phyloP scores from a whole-genome alignment of 164 flowering plant species.

The Umbellularia californica region DNA sequence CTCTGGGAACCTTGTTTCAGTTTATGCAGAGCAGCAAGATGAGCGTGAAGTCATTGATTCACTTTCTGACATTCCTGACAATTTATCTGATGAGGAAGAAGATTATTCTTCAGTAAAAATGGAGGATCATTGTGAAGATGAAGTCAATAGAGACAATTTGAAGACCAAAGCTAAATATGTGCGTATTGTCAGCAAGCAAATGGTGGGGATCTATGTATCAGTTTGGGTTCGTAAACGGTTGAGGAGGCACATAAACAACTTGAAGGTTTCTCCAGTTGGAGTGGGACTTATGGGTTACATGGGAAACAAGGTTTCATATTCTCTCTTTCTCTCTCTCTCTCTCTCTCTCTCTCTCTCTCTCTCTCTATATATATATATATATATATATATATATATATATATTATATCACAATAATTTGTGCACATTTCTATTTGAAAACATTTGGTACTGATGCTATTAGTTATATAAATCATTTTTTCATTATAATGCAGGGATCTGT shows the following conservation, averaged over 20 bases:
- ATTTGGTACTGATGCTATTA: slow-evolving; percentile 2
- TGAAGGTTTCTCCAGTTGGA: slow-evolving; percentile 91
- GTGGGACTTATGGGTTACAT: slow-evolving; percentile 98
- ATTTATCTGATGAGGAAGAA: slow-evolving; percentile 42
- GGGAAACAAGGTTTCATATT: slow-evolving; percentile 82
- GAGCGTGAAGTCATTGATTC: slow-evolving; percentile 33
- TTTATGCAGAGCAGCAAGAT: slow-evolving; percentile 34
- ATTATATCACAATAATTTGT: background rate
- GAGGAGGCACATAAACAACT: slow-evolving; percentile 77
- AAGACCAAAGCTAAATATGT: slow-evolving; percentile 48
- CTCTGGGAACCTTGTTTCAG: slow-evolving; percentile 47
- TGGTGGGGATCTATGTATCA: slow-evolving; percentile 94
- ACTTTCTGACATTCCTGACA: slow-evolving; percentile 41
- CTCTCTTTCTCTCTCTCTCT: background rate
- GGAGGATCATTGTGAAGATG: slow-evolving; percentile 18
- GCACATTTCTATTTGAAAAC: background rate
- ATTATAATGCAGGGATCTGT: slow-evolving; percentile 76
- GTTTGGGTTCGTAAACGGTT: slow-evolving; percentile 80
- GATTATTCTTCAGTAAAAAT: slow-evolving; percentile 26
- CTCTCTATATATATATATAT: too few species aligned
- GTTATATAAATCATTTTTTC: slow-evolving; percentile 2
- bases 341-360: too few species aligned
- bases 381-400: too few species aligned
- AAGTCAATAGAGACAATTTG: slow-evolving; percentile 2
- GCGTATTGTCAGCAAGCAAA: slow-evolving; percentile 89